Evolutionary conservation across 305 asterid species (phyloP).

Genomic region (Fraxinus floribunda): DNA sequence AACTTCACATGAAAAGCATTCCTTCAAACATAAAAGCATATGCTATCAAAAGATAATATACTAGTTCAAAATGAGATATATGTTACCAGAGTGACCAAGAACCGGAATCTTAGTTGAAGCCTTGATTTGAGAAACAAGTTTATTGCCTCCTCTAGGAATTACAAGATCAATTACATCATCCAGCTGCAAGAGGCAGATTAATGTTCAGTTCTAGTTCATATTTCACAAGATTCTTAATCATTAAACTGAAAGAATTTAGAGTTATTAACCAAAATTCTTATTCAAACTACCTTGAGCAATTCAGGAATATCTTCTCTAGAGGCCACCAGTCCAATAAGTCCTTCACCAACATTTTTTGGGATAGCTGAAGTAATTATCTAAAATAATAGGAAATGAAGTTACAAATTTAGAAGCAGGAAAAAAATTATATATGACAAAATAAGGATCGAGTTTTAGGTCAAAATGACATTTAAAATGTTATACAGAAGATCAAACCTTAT

Average conservation of each 20-base stretch:
- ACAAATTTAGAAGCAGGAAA: not conserved
- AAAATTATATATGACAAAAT: not conserved
- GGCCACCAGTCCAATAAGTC: slow-evolving; percentile 61
- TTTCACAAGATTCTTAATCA: not conserved
- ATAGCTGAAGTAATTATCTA: slow-evolving; percentile 58
- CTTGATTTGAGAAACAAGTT: slow-evolving; percentile 50
- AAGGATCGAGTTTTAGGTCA: not conserved
- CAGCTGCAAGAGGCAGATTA: slow-evolving; percentile 31
- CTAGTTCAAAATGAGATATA: slow-evolving; percentile 1
- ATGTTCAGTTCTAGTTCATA: slow-evolving; percentile 9
- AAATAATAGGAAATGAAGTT: not conserved
- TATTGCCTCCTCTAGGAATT: slow-evolving; percentile 54
- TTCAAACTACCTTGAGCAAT: slow-evolving; percentile 49
- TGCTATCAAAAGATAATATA: not conserved
- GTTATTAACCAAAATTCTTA: not conserved
- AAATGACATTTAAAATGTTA: not conserved
- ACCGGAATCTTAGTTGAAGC: slow-evolving; percentile 66
- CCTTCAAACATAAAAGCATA: not conserved
- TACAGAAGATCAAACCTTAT: slow-evolving; percentile 38
- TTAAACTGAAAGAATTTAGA: not conserved
- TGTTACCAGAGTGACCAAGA: slow-evolving; percentile 70
- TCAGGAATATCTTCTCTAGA: slow-evolving; percentile 70
- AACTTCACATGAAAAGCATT: slow-evolving; percentile 5
- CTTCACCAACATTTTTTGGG: slow-evolving; percentile 59
- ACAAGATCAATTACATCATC: slow-evolving; percentile 55